Conservation (phyloP, 345 rosid genomes). For the Geranium brycei region DNA sequence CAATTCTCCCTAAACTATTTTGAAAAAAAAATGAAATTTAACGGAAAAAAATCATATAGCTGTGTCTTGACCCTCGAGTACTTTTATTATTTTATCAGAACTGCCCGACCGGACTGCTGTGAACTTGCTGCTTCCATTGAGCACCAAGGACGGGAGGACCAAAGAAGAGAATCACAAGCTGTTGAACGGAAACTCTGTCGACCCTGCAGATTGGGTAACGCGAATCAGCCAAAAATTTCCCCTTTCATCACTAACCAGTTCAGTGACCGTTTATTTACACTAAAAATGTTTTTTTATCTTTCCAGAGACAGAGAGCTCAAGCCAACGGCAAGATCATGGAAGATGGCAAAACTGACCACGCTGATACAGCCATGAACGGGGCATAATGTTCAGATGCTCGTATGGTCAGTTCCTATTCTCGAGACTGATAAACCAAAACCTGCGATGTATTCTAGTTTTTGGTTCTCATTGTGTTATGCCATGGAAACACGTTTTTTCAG, state of each 20-base stretch:
- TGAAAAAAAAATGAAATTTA: background rate
- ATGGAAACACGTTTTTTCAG: background rate
- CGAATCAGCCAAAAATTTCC: background rate
- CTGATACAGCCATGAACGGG: constrained; percentile 58
- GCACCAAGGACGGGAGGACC: constrained; percentile 39
- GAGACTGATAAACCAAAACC: too few relatives aligned
- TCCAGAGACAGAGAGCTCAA: constrained; percentile 73
- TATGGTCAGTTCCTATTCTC: too few relatives aligned
- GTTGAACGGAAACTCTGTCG: constrained; percentile 70
- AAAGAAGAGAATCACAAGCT: constrained; percentile 96
- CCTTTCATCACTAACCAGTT: background rate
- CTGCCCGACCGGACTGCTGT: constrained; percentile 59
- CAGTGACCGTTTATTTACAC: background rate
- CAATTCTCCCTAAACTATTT: too few relatives aligned
- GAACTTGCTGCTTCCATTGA: constrained; percentile 53
- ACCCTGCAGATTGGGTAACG: constrained; percentile 83
- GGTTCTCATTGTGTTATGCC: background rate
- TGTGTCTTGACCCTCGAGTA: constrained; percentile 10
- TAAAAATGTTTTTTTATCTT: background rate
- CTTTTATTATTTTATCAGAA: constrained; percentile 28
- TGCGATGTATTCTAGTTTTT: too few relatives aligned
- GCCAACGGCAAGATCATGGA: constrained; percentile 69
- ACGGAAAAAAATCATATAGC: constrained; percentile 6
- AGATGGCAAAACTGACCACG: constrained; percentile 47
- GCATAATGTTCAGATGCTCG: constrained; percentile 23